Evolutionary conservation across 345 rosid genomes (phyloP).

Genomic region (Kandelia obovata): DNA sequence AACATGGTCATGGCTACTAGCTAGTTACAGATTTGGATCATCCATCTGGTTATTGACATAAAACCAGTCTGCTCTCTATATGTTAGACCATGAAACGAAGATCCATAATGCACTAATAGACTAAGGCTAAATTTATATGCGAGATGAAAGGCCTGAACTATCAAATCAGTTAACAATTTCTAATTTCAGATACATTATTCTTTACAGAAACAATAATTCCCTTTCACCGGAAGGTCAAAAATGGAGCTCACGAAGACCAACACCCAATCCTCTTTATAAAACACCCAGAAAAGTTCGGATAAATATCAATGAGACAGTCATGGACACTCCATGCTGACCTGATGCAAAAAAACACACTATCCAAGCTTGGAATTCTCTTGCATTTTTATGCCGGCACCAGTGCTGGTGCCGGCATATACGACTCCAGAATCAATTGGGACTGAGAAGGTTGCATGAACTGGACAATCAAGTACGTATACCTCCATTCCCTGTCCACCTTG

Average conservation of each 20-base stretch:
- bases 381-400: slow-evolving; percentile 15
- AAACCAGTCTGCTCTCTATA: too few relatives aligned
- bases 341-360: not conserved
- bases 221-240: not conserved
- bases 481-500: slow-evolving; percentile 80
- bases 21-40: too few relatives aligned
- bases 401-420: slow-evolving; percentile 65
- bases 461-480: slow-evolving; percentile 75
- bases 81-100: too few relatives aligned
- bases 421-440: slow-evolving; percentile 73
- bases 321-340: not conserved
- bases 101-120: too few relatives aligned
- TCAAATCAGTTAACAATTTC: too few relatives aligned
- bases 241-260: not conserved
- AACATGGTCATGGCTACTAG: too few relatives aligned
- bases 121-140: too few relatives aligned
- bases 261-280: not conserved
- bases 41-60: too few relatives aligned
- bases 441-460: slow-evolving; percentile 67
- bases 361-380: not conserved
- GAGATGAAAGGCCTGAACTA: too few relatives aligned
- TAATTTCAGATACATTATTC: too few relatives aligned
- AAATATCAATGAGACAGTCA: not conserved
- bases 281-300: not conserved
- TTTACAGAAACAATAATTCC: too few relatives aligned